A percentile compares a stretch with the other conserved stretches of the same genome.
These are phyloP conservation scores for Saccharomycopsis hybrid DNA, from an alignment of 1,139 yeast species.

Conservation along the genomic window DNA sequence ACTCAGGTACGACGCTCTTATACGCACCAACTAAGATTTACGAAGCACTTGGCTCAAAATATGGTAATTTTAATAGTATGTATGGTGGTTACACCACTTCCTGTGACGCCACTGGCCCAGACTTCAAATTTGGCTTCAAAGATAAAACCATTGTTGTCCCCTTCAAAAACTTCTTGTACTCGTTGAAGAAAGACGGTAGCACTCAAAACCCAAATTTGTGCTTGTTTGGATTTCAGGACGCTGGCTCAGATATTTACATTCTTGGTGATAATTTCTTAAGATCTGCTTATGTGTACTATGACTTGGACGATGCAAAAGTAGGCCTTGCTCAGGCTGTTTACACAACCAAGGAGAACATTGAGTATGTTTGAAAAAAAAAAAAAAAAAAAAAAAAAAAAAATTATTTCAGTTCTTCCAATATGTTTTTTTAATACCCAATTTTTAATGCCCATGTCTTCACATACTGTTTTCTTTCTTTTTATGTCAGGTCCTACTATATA, in stretches of 20 bases:
- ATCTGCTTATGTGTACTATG: conserved; percentile 71
- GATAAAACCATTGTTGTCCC: conserved; percentile 44
- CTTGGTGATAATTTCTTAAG: conserved; percentile 75
- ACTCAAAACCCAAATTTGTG: conserved; percentile 25
- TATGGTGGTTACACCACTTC: conserved; percentile 32
- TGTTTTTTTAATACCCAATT: too few relatives aligned
- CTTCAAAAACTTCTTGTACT: conserved; percentile 33
- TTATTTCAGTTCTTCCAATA: background rate
- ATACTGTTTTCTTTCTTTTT: too few relatives aligned
- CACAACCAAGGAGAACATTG: conserved; percentile 20
- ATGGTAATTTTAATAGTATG: conserved; percentile 22
- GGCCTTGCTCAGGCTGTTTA: conserved; percentile 56
- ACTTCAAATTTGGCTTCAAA: conserved; percentile 38
- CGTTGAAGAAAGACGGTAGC: conserved; percentile 17
- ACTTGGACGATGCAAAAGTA: conserved; percentile 57
- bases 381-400: background rate
- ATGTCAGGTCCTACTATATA: too few relatives aligned
- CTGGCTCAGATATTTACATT: conserved; percentile 30
- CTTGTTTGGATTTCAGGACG: conserved; percentile 30
- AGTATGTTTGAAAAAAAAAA: conserved; percentile 11
- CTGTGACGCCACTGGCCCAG: conserved; percentile 29
- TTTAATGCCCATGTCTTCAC: too few relatives aligned
- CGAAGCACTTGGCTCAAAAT: conserved; percentile 10
- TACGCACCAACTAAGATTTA: conserved; percentile 36
- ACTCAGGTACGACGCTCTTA: conserved; percentile 62